These are phyloP conservation scores for Aspergillus luchuensis DNA, from an alignment of 2,329 filamentous ascomycete genomes.

Conservation along the genomic window DNA sequence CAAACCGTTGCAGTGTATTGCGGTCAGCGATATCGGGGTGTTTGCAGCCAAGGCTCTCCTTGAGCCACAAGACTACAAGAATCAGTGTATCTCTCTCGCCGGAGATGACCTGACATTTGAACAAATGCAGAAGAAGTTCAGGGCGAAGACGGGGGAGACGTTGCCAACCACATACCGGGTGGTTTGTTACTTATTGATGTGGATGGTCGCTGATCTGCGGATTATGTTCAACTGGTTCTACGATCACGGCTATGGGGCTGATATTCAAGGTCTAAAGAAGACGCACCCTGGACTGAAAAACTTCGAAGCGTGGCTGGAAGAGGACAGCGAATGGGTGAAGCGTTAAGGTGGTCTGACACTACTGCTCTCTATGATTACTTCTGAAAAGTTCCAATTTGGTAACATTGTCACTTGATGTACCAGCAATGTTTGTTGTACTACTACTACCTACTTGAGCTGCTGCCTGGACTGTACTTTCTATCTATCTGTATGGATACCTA, in stretches of 20 bases:
- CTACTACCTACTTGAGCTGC: neutral
- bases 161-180: constrained; percentile 47
- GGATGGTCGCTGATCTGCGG: constrained; percentile 47
- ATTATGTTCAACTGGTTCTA: constrained; percentile 56
- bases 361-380: too few species aligned
- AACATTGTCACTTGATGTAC: neutral
- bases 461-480: neutral
- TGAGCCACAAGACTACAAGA: constrained; percentile 47
- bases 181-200: constrained; percentile 45
- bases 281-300: constrained; percentile 50
- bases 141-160: constrained; percentile 48
- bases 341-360: neutral
- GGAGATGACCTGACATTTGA: constrained; percentile 55
- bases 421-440: neutral
- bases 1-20: constrained; percentile 49
- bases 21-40: constrained; percentile 53
- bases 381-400: neutral
- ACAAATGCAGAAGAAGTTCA: constrained; percentile 50
- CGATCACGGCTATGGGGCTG: constrained; percentile 50
- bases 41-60: constrained; percentile 55
- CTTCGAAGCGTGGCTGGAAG: constrained; percentile 52
- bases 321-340: constrained; percentile 42
- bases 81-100: constrained; percentile 45
- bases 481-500: neutral
- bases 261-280: constrained; percentile 47